Percentiles rank a stretch among this genome's conserved stretches.
These are phyloP conservation scores for Thalassiosira profunda DNA, from an alignment of 108 stramenopile genomes.

Conservation along the genomic window DNA sequence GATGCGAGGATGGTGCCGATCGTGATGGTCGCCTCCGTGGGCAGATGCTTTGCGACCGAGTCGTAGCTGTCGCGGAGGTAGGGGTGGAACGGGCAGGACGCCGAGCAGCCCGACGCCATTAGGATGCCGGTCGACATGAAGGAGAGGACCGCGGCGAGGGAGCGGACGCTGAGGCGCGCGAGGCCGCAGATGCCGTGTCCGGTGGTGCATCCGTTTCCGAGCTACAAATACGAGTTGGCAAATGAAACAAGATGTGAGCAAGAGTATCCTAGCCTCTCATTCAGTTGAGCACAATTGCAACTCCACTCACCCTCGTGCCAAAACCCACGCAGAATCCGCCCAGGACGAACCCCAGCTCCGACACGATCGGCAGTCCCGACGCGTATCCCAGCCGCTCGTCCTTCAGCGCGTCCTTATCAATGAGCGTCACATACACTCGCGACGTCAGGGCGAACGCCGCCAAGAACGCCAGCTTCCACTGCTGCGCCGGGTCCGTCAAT, in stretches of 20 bases:
- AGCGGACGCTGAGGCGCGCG: slow-evolving; percentile 74
- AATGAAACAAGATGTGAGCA: background rate
- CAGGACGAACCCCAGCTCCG: slow-evolving; percentile 49
- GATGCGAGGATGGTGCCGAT: slow-evolving; percentile 26
- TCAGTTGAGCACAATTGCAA: background rate
- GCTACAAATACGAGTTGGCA: background rate
- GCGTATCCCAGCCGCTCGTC: slow-evolving; percentile 24
- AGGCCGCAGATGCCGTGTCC: slow-evolving; percentile 89
- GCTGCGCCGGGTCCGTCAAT: slow-evolving; percentile 20
- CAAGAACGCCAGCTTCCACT: slow-evolving; percentile 59
- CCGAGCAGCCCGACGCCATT: slow-evolving; percentile 31
- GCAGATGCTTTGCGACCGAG: slow-evolving; percentile 3
- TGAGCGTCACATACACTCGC: slow-evolving; percentile 26
- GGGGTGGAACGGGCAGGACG: slow-evolving; percentile 41
- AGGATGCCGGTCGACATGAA: slow-evolving; percentile 81
- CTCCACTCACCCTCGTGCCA: slow-evolving; percentile 47
- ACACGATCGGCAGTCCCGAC: slow-evolving; percentile 17
- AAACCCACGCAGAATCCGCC: slow-evolving; percentile 81
- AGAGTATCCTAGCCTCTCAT: background rate
- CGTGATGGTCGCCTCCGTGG: slow-evolving; percentile 13
- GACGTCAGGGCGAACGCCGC: slow-evolving; percentile 55
- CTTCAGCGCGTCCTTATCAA: slow-evolving; percentile 34
- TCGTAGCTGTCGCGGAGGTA: slow-evolving; percentile 22
- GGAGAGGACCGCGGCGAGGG: slow-evolving; percentile 70
- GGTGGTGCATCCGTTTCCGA: slow-evolving; percentile 82